phyloP scores from a whole-genome alignment of 306 rosid genomes.

The Malus orientalis region DNA sequence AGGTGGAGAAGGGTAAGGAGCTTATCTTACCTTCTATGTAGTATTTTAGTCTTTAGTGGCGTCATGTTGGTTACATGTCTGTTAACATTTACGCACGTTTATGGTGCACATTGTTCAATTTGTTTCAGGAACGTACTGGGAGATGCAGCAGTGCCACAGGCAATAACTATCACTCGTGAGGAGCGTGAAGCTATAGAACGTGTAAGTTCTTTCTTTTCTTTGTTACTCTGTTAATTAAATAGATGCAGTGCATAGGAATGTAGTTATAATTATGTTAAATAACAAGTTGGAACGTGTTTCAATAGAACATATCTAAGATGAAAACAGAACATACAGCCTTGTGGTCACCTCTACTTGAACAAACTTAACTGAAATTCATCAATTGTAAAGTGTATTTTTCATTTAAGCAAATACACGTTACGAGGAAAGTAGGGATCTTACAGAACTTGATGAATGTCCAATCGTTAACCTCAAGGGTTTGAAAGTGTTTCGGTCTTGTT shows the following conservation, averaged over 20 bases:
- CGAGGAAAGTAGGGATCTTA: neutral
- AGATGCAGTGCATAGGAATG: neutral
- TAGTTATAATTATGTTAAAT: neutral
- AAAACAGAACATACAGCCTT: neutral
- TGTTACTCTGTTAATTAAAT: neutral
- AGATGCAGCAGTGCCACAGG: constrained; percentile 56
- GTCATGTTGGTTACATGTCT: neutral
- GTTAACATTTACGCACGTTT: neutral
- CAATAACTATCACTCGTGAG: constrained; percentile 78
- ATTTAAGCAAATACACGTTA: neutral
- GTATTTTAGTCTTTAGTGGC: neutral
- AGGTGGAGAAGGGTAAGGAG: constrained; percentile 80
- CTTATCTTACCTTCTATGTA: constrained; percentile 1
- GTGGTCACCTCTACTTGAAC: neutral
- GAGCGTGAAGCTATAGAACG: constrained; percentile 92
- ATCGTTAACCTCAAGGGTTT: neutral
- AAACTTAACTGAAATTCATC: neutral
- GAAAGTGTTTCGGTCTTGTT: neutral
- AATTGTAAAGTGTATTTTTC: neutral
- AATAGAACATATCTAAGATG: neutral
- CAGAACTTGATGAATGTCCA: neutral
- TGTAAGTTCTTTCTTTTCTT: constrained; percentile 38
- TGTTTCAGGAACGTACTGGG: constrained; percentile 57
- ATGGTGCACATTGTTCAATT: neutral
- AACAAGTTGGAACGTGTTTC: neutral